Evolutionary conservation across 2,329 filamentous ascomycete species (phyloP), one percentile per base, ranked within the genome.

Genomic region (Hypoxylon sp.): DNA sequence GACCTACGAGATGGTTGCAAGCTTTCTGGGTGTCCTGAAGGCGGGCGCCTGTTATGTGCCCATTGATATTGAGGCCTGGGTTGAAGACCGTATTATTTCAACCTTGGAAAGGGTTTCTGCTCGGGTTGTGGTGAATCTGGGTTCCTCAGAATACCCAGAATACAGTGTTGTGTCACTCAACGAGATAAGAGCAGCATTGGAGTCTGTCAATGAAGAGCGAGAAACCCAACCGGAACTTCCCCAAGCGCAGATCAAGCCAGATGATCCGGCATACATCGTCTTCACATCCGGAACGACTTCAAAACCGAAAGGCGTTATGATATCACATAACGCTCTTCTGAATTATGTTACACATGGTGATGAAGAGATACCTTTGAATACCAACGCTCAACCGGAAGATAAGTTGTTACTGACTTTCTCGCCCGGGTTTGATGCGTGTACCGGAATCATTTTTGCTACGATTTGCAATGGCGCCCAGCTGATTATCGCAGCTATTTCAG

Each of bases 1-100:
- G n/a, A 60, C 41, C 41, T 60, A 25, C 6, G 65, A 60, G 32
- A 64, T 60, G 60, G 55, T 67, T 57, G 60, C 60, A 19, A 60
- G 49, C 45, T 63, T 64, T 30, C 9, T 68, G 9, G 65, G 65
- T 7, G 57, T 65, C 9, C 32, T 68, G 2, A 60, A 57, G 34
- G 17, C 52, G 2, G 65, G 62, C 5, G 65, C 62, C 11, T 68
- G 65, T 41, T 68, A 68, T 41, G 38, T 41, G 6, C 38, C 38
- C 2, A 41, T 41, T 10, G 38, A 41, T 19, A 41, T 41, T 9
- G 38, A 41, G 38, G 38, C 38, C n/a, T 41, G 38, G 38, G 38
- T 6, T 19, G 38, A 41, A 5, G 38, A 41, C 7, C 38, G 38
- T 17, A 41, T 41, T 41, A 17, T 6, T 17, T 41, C 38, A 14